Percentiles rank a stretch among this genome's conserved stretches.
These are phyloP conservation scores for Pythium periplocum DNA, from an alignment of 352 stramenopile species.

Conservation along the genomic window DNA sequence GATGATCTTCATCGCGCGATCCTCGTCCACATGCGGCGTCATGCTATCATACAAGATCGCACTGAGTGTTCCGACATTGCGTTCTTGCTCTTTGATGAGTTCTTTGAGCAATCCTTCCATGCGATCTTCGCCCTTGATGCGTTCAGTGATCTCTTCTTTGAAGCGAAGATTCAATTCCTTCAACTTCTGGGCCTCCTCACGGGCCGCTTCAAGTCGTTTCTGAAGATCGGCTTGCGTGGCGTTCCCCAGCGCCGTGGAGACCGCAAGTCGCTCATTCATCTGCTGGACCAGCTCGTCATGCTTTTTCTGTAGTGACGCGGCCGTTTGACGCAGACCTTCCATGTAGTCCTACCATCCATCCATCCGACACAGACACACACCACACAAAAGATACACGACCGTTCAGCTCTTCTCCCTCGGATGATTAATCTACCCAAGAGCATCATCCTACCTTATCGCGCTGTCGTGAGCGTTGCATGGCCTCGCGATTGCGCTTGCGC, in stretches of 20 bases:
- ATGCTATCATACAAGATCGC: slow-evolving; percentile 16
- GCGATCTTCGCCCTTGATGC: slow-evolving; percentile 46
- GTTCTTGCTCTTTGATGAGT: slow-evolving; percentile 22
- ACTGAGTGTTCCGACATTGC: slow-evolving; percentile 6
- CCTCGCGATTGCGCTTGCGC: slow-evolving; percentile 49
- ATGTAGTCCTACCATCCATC: slow-evolving; percentile 28
- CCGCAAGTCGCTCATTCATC: slow-evolving; percentile 29
- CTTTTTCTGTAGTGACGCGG: slow-evolving; percentile 23
- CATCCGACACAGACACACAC: not conserved
- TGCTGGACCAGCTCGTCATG: slow-evolving; percentile 30
- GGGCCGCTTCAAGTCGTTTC: slow-evolving; percentile 24
- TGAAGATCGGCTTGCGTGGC: slow-evolving; percentile 21
- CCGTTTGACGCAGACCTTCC: slow-evolving; percentile 31
- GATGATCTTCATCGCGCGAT: slow-evolving; percentile 33
- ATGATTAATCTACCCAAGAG: not conserved
- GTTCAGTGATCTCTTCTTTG: slow-evolving; percentile 35
- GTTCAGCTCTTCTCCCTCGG: not conserved
- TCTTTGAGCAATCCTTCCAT: slow-evolving; percentile 54
- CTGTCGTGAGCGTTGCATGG: slow-evolving; percentile 51
- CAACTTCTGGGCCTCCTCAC: slow-evolving; percentile 25
- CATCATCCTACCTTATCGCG: slow-evolving; percentile 24
- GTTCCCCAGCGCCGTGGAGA: slow-evolving; percentile 1
- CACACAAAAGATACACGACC: slow-evolving; percentile 1
- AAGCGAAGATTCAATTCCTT: slow-evolving; percentile 44
- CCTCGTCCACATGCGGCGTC: slow-evolving; percentile 17